Evolutionary conservation across 177 flowering plant species (phyloP), one percentile per base, ranked within the genome.

Genomic region (Vitis hybrid): DNA sequence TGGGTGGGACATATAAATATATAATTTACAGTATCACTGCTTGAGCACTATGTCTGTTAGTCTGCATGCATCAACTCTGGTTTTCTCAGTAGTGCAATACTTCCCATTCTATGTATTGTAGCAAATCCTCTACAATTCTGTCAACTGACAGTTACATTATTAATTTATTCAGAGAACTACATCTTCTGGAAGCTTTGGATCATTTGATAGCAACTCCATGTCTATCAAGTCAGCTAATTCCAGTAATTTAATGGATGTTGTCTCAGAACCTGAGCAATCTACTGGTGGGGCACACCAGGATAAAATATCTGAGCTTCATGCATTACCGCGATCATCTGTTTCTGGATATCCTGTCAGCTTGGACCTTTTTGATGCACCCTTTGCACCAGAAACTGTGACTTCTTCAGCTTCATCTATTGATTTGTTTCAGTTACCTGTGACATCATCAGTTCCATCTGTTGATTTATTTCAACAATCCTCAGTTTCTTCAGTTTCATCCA

Each of bases 181-280:
- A 72, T 89, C 97, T 39, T 59, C 72, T 1, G 88, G 87, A 60
- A 90, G 91, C 74, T 64, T 80, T 77, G 90, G 90, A 48, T 91
- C 96, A 51, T 74, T 82, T 64, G 92, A 84, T 67, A 80, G 92
- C 85, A 90, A 86, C 77, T 82, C 87, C 20, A 50, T 73, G 62
- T 87, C 91, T 73, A 55, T 77, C 67, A 81, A 79, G 65, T 83
- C 95, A 29, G 79, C 65, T 67, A 77, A 68, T 78, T 85, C 90
- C 51, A 77, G 72, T 60, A 73, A 74, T 72, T 69, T 79, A 7
- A 65, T 59, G 55, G 89, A 84, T 72, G 64, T 63, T 64, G 72
- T 73, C 18, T 67, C 81, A 11, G 90, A 87, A 77, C 78, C 80
- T 68, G 85, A 81, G 51, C 87, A 71, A 56, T 51, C 76, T 67